A percentile compares a stretch with the other conserved stretches of the same genome.
Conservation (phyloP, 2,329 filamentous ascomycete genomes). For the Aspergillus chevalieri region DNA sequence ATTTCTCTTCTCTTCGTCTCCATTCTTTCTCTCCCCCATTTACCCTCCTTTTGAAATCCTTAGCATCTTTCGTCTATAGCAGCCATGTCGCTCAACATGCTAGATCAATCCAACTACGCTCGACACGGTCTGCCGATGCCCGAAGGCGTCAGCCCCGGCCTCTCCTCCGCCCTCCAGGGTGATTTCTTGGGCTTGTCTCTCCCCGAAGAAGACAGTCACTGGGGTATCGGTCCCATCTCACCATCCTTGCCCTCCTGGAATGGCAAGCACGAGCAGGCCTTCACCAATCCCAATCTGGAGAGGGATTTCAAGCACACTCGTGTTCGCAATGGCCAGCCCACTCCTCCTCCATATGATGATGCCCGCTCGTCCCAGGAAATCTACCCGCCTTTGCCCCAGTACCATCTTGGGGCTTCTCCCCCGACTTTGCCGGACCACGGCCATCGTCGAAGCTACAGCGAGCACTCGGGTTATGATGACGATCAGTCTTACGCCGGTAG, state of each 20-base stretch:
- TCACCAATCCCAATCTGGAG: conserved; percentile 21
- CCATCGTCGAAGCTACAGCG: conserved; percentile 5
- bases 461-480: conserved; percentile 13
- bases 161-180: conserved; percentile 15
- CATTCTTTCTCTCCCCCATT: neutral
- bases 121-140: conserved; percentile 9
- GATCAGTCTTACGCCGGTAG: neutral
- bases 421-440: neutral
- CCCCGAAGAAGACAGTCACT: conserved; percentile 26
- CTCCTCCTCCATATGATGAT: conserved; percentile 31
- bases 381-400: conserved; percentile 4
- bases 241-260: conserved; percentile 22
- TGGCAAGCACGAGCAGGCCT: conserved; percentile 18
- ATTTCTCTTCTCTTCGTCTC: neutral
- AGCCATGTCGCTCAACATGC: conserved; percentile 18
- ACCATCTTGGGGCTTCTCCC: conserved; percentile 2
- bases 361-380: conserved; percentile 1
- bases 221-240: conserved; percentile 26
- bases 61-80: neutral
- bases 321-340: conserved; percentile 35
- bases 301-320: conserved; percentile 28
- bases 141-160: conserved; percentile 8
- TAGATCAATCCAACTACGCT: conserved; percentile 13
- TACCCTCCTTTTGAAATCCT: neutral
- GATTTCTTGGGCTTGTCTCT: conserved; percentile 25